These are phyloP conservation scores for Stellera chamaejasme DNA, from an alignment of 345 rosid genomes.

Conservation along the genomic window DNA sequence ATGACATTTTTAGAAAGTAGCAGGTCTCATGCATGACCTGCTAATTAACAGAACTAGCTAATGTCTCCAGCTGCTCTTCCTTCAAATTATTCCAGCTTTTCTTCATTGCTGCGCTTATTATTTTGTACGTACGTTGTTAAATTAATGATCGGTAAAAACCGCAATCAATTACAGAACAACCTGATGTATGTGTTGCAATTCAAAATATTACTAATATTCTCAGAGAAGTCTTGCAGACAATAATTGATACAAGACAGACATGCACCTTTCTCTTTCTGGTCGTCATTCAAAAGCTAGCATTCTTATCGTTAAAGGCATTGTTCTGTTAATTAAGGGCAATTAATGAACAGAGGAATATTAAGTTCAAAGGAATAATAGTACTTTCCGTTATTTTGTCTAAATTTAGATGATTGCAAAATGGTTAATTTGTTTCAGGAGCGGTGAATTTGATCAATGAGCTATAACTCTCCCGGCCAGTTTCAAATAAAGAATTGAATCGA, in stretches of 20 bases:
- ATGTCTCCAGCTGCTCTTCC: background rate
- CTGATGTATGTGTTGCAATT: too few relatives aligned
- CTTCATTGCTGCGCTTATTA: background rate
- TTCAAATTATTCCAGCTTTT: background rate
- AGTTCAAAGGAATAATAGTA: background rate
- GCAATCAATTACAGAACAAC: too few relatives aligned
- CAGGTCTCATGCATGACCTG: constrained; percentile 23
- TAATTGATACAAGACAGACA: background rate
- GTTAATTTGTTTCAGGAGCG: background rate
- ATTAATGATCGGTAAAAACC: background rate
- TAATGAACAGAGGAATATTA: background rate
- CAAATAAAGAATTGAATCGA: too few relatives aligned
- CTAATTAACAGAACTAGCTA: background rate
- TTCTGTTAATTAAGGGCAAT: constrained; percentile 17
- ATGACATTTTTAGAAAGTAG: constrained; percentile 14
- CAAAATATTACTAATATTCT: too few relatives aligned
- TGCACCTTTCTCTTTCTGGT: constrained; percentile 4
- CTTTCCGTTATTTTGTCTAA: background rate
- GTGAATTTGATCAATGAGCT: background rate
- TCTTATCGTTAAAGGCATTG: constrained; percentile 19
- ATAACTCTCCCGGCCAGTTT: too few relatives aligned
- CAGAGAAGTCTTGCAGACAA: too few relatives aligned
- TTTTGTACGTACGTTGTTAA: background rate
- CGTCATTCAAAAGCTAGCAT: constrained; percentile 11
- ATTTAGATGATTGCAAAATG: background rate